Conservation (phyloP, 768 basidiomycete species). For the Gelatoporia subvermispora region DNA sequence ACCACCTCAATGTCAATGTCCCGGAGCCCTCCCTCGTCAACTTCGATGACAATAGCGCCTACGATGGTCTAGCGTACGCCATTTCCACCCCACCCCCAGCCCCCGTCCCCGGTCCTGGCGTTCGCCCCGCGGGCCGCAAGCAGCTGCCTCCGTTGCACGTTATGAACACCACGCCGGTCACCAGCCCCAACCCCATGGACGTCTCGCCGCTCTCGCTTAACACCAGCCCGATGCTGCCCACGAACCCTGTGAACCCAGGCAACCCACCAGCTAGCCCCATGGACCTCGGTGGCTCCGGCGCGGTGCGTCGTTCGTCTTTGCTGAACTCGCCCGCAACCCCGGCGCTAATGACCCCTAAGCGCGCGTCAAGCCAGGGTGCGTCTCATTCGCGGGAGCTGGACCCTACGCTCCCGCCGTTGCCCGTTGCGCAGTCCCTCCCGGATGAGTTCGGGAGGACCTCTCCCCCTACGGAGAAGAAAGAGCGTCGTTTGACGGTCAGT, state of each 20-base stretch:
- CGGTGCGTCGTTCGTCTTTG: conserved; percentile 13
- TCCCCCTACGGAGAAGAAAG: conserved; percentile 1
- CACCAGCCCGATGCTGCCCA: conserved; percentile 11
- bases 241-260: conserved; percentile 7
- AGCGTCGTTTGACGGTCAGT: conserved; percentile 14
- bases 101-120: background rate
- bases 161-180: conserved; percentile 8
- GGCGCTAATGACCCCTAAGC: background rate
- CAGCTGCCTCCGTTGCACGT: conserved; percentile 15
- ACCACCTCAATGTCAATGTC: too few relatives aligned
- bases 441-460: conserved; percentile 16
- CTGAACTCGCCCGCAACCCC: conserved; percentile 12
- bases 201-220: conserved; percentile 9
- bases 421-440: conserved; percentile 13
- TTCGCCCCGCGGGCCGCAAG: conserved; percentile 14
- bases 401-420: conserved; percentile 11
- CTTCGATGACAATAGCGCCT: conserved; percentile 5
- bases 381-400: conserved; percentile 13
- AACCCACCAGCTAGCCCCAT: conserved; percentile 4
- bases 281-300: conserved; percentile 1
- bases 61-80: conserved; percentile 9
- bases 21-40: background rate
- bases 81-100: conserved; percentile 5
- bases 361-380: conserved; percentile 1
- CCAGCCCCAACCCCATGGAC: conserved; percentile 3